A percentile compares a stretch with the other conserved stretches of the same genome.
phyloP scores from a whole-genome alignment of 2,329 filamentous ascomycete species.

The Chrysoporthe puriensis region DNA sequence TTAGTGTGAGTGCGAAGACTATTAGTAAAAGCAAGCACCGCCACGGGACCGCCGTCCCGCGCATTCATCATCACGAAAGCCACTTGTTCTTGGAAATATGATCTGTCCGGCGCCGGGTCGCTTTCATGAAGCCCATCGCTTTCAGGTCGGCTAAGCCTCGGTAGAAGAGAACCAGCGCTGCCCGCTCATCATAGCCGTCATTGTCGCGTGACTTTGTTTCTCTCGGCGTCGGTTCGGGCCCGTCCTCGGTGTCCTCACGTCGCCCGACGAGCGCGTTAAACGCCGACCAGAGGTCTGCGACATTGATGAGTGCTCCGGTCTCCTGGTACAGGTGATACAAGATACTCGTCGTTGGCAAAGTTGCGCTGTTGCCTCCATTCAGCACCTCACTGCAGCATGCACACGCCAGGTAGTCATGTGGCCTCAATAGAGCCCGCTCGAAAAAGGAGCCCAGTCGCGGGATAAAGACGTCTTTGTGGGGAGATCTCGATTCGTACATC shows the following conservation, averaged over 20 bases:
- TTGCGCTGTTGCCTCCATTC: constrained; percentile 56
- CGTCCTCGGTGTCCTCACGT: constrained; percentile 43
- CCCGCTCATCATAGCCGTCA: constrained; percentile 53
- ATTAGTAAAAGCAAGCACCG: constrained; percentile 5
- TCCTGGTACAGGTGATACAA: constrained; percentile 81
- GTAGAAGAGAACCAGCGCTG: constrained; percentile 78
- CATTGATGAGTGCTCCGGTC: constrained; percentile 76
- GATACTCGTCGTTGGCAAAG: constrained; percentile 71
- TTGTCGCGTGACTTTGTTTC: constrained; percentile 34
- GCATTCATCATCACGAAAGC: constrained; percentile 47
- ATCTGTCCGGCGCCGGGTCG: constrained; percentile 88
- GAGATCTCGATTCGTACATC: constrained; percentile 73
- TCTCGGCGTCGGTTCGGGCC: constrained; percentile 42
- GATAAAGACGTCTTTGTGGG: constrained; percentile 74
- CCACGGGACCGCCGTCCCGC: constrained; percentile 10
- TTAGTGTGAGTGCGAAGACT: constrained; percentile 19
- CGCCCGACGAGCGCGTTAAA: constrained; percentile 66
- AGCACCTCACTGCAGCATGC: constrained; percentile 62
- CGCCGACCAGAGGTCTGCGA: constrained; percentile 78
- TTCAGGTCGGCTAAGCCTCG: constrained; percentile 81
- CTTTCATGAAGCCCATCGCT: constrained; percentile 84
- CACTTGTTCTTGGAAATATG: constrained; percentile 92
- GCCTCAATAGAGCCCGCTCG: constrained; percentile 71
- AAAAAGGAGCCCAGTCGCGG: constrained; percentile 72
- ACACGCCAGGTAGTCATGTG: constrained; percentile 78